These are phyloP conservation scores for Xylariaceae sp. DNA, from an alignment of 2,329 filamentous ascomycete genomes.

Conservation along the genomic window DNA sequence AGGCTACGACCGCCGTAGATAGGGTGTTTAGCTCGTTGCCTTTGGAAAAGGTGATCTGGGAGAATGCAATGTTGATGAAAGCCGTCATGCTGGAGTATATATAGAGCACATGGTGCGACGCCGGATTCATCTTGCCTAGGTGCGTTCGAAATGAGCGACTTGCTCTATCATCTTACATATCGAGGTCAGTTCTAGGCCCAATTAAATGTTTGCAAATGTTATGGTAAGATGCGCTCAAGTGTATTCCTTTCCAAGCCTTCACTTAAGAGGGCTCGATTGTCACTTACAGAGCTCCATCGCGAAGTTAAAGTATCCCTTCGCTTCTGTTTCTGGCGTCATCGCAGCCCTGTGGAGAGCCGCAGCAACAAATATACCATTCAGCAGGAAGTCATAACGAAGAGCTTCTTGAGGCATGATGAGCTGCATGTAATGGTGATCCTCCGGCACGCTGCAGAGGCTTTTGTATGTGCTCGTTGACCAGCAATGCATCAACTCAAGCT, in stretches of 20 bases:
- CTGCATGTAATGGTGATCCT: constrained; percentile 46
- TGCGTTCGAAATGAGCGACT: constrained; percentile 42
- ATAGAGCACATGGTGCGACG: constrained; percentile 41
- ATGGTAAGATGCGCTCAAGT: neutral
- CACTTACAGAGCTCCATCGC: constrained; percentile 44
- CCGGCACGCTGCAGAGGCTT: constrained; percentile 47
- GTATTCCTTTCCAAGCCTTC: neutral
- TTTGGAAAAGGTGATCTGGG: constrained; percentile 31
- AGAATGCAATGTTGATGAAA: constrained; percentile 40
- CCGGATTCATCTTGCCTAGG: constrained; percentile 39
- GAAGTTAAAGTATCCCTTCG: constrained; percentile 38
- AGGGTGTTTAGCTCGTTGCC: constrained; percentile 30
- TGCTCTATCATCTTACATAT: constrained; percentile 37
- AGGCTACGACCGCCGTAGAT: constrained; percentile 34
- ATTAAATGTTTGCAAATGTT: neutral
- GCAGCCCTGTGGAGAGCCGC: constrained; percentile 45
- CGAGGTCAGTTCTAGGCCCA: constrained; percentile 8
- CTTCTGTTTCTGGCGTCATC: constrained; percentile 24
- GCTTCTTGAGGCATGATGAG: constrained; percentile 43
- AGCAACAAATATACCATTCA: constrained; percentile 48
- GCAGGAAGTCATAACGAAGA: constrained; percentile 48
- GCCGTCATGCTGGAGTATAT: constrained; percentile 42
- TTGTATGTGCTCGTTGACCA: constrained; percentile 56
- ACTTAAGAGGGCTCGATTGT: neutral
- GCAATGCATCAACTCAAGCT: constrained; percentile 59